These are phyloP conservation scores for Lentinula detonsa DNA, from an alignment of 768 basidiomycete genomes.

Conservation along the genomic window DNA sequence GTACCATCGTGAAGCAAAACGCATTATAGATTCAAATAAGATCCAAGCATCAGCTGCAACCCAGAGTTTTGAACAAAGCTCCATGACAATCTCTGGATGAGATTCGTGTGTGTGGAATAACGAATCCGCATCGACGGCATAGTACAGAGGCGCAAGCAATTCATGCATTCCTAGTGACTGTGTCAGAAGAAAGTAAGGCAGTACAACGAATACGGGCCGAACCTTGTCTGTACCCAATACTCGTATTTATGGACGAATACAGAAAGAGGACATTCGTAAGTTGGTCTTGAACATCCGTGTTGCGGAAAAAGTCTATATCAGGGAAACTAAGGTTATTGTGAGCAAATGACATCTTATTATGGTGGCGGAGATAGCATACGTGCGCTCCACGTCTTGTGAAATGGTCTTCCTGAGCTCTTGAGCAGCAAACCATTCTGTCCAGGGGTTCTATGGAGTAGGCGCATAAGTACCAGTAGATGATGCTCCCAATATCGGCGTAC, in stretches of 20 bases:
- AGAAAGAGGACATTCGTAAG: constrained; percentile 87
- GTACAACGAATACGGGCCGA: background rate
- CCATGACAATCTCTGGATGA: constrained; percentile 35
- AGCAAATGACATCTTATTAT: constrained; percentile 4
- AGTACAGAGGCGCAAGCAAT: constrained; percentile 81
- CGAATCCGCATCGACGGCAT: constrained; percentile 81
- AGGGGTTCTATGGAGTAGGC: constrained; percentile 67
- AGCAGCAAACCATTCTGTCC: constrained; percentile 90
- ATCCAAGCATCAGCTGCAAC: constrained; percentile 85
- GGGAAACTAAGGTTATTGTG: constrained; percentile 60
- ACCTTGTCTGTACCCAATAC: constrained; percentile 89
- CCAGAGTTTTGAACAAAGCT: constrained; percentile 62
- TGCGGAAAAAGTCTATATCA: constrained; percentile 89
- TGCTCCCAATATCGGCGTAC: constrained; percentile 25
- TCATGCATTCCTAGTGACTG: constrained; percentile 87
- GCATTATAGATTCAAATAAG: constrained; percentile 80
- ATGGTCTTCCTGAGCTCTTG: constrained; percentile 88
- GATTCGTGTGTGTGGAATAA: constrained; percentile 28
- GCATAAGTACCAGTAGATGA: constrained; percentile 3
- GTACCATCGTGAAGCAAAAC: constrained; percentile 70
- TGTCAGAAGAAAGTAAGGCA: background rate
- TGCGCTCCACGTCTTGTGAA: constrained; percentile 91
- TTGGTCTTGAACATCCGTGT: constrained; percentile 64
- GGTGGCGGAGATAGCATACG: constrained; percentile 46
- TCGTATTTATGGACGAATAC: constrained; percentile 70